Evolutionary conservation across 75 land plant species (phyloP).

Genomic region (Ceratopteris richardii): DNA sequence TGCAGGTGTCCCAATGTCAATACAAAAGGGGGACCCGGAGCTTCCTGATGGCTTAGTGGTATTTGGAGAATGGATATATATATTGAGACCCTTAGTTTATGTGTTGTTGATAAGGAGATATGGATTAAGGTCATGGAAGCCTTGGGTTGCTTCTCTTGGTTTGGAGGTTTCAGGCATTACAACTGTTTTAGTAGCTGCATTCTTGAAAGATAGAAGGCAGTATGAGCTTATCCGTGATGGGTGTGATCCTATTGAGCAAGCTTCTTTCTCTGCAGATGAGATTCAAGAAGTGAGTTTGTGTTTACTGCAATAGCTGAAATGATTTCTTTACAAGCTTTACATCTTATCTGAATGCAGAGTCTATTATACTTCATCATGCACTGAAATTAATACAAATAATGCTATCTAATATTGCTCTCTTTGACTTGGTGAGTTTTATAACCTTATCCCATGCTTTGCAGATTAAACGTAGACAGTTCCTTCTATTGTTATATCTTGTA

Average conservation of each 20-base stretch:
- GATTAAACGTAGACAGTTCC: background rate
- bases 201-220: background rate
- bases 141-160: slow-evolving; percentile 75
- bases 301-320: too few relatives aligned
- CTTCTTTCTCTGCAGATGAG: slow-evolving; percentile 35
- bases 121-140: slow-evolving; percentile 81
- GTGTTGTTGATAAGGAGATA: slow-evolving; percentile 74
- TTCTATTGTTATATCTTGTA: background rate
- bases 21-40: slow-evolving; percentile 7
- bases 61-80: slow-evolving; percentile 52
- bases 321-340: too few relatives aligned
- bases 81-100: slow-evolving; percentile 82
- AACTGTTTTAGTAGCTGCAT: slow-evolving; percentile 32
- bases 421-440: too few relatives aligned
- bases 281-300: slow-evolving; percentile 60
- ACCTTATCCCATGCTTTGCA: too few relatives aligned
- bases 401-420: too few relatives aligned
- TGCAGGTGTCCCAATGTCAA: background rate
- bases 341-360: too few relatives aligned
- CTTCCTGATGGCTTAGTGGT: slow-evolving; percentile 35
- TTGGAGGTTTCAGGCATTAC: slow-evolving; percentile 56
- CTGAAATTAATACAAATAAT: too few relatives aligned
- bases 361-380: too few relatives aligned
- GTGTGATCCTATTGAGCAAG: background rate
- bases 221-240: background rate